Percentiles rank a stretch among this genome's conserved stretches.
Conservation (phyloP, 257 asterid genomes). For the Jasminum sambac region DNA sequence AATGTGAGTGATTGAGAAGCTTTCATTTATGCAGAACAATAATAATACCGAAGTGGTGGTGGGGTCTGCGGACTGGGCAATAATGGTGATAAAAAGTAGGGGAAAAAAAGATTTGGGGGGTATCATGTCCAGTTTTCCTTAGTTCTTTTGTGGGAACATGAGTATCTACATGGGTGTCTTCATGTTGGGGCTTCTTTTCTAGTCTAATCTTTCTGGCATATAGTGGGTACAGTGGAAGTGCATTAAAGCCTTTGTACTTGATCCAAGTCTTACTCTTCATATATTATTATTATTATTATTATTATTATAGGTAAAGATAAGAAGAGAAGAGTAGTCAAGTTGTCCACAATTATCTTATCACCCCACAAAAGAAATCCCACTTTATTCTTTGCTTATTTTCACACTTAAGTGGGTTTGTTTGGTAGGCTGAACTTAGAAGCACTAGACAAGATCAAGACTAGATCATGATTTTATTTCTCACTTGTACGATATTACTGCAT, state of each 20-base stretch:
- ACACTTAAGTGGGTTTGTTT: neutral
- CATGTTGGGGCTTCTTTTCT: constrained; percentile 39
- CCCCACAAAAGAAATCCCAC: constrained; percentile 26
- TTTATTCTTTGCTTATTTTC: constrained; percentile 26
- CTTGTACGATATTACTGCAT: neutral
- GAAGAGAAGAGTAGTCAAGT: constrained; percentile 25
- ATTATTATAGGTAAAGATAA: constrained; percentile 13
- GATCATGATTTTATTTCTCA: neutral
- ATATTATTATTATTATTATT: no score
- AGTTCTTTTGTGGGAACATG: constrained; percentile 38
- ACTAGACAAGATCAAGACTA: neutral
- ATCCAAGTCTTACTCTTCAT: constrained; percentile 18
- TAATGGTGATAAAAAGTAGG: constrained; percentile 44
- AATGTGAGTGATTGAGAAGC: constrained; percentile 41
- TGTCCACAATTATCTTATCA: constrained; percentile 28
- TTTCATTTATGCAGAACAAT: constrained; percentile 36
- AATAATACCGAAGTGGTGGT: constrained; percentile 37
- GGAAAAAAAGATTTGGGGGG: constrained; percentile 34
- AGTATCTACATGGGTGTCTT: constrained; percentile 52
- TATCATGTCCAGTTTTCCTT: constrained; percentile 39
- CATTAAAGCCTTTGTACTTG: constrained; percentile 25
- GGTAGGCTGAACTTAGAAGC: neutral
- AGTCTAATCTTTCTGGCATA: constrained; percentile 30
- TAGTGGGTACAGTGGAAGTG: constrained; percentile 12
- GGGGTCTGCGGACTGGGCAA: constrained; percentile 49